Evolutionary conservation across 2,329 filamentous ascomycete genomes (phyloP).

Genomic region (Sarocladium kiliense): DNA sequence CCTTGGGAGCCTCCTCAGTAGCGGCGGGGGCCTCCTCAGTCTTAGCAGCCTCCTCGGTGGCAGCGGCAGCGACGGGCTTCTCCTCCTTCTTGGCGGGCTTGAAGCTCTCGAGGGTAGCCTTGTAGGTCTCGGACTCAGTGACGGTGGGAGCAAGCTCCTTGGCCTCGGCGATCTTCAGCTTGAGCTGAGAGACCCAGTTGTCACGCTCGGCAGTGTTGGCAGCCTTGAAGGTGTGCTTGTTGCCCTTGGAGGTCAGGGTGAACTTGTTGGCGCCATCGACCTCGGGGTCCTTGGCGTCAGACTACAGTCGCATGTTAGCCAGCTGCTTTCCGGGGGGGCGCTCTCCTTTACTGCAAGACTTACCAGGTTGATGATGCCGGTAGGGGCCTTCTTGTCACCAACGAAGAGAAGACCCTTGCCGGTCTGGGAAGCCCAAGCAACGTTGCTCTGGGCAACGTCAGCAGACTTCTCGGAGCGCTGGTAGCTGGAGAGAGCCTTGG

Average conservation of each 20-base stretch:
- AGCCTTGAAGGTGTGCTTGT: conserved; percentile 95
- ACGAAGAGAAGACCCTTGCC: conserved; percentile 94
- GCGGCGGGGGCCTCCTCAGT: conserved; percentile 14
- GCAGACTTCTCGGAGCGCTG: conserved; percentile 84
- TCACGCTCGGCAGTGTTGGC: conserved; percentile 70
- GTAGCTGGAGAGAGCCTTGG: conserved; percentile 70
- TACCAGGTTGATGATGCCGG: conserved; percentile 82
- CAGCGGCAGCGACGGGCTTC: conserved; percentile 26
- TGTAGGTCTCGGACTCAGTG: conserved; percentile 79
- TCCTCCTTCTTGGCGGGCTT: conserved; percentile 46
- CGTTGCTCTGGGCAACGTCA: conserved; percentile 67
- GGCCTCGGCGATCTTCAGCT: conserved; percentile 77
- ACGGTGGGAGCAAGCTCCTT: conserved; percentile 73
- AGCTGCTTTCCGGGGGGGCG: not conserved
- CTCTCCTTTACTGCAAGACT: conserved; percentile 26
- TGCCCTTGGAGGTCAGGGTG: conserved; percentile 74
- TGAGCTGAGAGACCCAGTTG: conserved; percentile 83
- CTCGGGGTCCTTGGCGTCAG: conserved; percentile 63
- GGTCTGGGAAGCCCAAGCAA: conserved; percentile 87
- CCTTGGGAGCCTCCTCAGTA: conserved; percentile 22
- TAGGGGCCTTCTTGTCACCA: conserved; percentile 76
- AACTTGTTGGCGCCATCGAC: conserved; percentile 78
- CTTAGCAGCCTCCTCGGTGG: conserved; percentile 25
- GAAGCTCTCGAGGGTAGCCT: conserved; percentile 70
- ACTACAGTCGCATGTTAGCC: conserved; percentile 34